A percentile compares a stretch with the other conserved stretches of the same genome.
phyloP scores from a whole-genome alignment of 139 green algal genomes.

The Closterium sp. region DNA sequence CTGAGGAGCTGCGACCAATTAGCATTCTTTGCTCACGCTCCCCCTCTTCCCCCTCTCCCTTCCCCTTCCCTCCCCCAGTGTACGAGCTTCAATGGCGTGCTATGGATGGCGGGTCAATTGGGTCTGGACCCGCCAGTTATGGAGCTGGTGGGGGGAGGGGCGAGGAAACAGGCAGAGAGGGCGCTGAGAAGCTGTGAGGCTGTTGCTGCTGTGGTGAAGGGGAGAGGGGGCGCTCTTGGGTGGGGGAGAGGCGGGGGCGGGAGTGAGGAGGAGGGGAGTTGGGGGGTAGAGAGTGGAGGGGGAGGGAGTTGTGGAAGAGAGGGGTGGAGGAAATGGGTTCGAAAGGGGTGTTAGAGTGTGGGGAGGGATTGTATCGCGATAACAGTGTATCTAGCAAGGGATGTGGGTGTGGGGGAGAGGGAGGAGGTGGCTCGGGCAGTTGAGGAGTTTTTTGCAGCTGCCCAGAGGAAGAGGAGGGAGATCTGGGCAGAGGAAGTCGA shows the following conservation, averaged over 20 bases:
- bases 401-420: not conserved
- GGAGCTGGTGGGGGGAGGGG: constrained; percentile 6
- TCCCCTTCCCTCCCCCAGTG: not conserved
- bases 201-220: constrained; percentile 20
- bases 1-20: too few species aligned
- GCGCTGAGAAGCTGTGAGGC: constrained; percentile 42
- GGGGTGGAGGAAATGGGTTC: not conserved
- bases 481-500: not conserved
- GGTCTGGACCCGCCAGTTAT: constrained; percentile 39
- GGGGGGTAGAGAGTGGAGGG: not conserved
- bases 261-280: not conserved
- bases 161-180: not conserved
- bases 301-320: not conserved
- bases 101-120: constrained; percentile 45
- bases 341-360: not conserved
- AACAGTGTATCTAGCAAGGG: not conserved
- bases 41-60: not conserved
- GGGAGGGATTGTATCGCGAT: not conserved
- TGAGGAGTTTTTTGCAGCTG: not conserved
- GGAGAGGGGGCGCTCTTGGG: not conserved
- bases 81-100: constrained; percentile 14
- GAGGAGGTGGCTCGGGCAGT: not conserved
- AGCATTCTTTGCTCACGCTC: too few species aligned
- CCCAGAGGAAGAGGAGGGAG: not conserved
- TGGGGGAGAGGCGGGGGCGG: not conserved